Evolutionary conservation across 345 rosid species (phyloP).

Genomic region (Eucalyptus tenuipes): DNA sequence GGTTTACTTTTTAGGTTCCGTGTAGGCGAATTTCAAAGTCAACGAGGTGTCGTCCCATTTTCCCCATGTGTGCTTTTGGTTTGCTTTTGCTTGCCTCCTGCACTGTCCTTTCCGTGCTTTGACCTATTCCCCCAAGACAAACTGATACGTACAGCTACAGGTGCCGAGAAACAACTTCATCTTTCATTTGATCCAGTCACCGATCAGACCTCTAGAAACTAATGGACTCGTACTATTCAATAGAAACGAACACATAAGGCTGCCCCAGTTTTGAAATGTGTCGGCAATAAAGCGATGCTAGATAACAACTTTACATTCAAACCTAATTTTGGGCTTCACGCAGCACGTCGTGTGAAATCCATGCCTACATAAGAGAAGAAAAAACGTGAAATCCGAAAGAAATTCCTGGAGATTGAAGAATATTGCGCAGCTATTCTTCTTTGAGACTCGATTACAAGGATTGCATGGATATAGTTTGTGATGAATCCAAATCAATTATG

Average conservation of each 20-base stretch:
- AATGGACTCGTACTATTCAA: background rate
- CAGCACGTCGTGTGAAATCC: background rate
- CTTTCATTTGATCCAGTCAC: background rate
- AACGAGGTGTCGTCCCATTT: background rate
- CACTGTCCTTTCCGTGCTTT: background rate
- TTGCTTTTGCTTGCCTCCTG: background rate
- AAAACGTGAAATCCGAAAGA: accelerated
- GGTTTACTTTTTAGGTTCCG: no score
- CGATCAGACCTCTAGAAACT: background rate
- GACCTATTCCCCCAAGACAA: background rate
- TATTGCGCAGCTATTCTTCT: background rate
- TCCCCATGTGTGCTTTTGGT: background rate
- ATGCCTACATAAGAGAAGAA: background rate
- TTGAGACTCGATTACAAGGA: background rate
- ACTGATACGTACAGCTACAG: background rate
- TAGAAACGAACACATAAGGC: background rate
- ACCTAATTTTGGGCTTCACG: background rate
- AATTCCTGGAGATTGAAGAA: background rate
- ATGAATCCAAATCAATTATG: accelerated
- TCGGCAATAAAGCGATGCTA: background rate
- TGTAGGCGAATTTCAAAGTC: background rate
- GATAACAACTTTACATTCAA: background rate
- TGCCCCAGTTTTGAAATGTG: background rate
- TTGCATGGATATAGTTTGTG: background rate
- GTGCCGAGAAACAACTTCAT: background rate